A percentile compares a stretch with the other conserved stretches of the same genome.
These are phyloP conservation scores for Phytophthora citrophthora DNA, from an alignment of 352 stramenopile species.

Conservation along the genomic window DNA sequence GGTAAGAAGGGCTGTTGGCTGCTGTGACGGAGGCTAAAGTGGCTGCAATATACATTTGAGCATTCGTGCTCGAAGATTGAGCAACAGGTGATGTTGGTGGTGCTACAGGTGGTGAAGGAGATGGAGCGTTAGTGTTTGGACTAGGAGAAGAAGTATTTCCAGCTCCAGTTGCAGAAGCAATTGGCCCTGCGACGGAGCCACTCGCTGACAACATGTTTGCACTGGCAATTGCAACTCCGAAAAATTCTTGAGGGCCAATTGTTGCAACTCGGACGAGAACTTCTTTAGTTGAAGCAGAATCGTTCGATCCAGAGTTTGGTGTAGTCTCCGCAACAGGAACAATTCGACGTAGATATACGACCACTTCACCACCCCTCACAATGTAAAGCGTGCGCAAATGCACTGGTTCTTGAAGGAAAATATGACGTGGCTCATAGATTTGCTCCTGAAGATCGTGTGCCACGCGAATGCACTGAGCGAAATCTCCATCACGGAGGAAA, in stretches of 20 bases:
- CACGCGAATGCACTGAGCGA: conserved; percentile 77
- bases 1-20: background rate
- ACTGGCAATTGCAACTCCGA: conserved; percentile 55
- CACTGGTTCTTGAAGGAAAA: conserved; percentile 61
- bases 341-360: conserved; percentile 56
- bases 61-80: conserved; percentile 7
- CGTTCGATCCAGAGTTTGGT: conserved; percentile 4
- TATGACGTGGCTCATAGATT: conserved; percentile 59
- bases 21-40: conserved; percentile 30
- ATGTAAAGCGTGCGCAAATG: conserved; percentile 70
- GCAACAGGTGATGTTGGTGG: conserved; percentile 9
- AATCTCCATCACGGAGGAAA: conserved; percentile 66
- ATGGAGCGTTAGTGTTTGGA: background rate
- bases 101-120: conserved; percentile 3
- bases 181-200: conserved; percentile 2
- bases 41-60: conserved; percentile 30
- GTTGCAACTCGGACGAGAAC: conserved; percentile 73
- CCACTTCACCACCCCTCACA: conserved; percentile 72
- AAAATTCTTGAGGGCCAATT: conserved; percentile 76
- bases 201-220: conserved; percentile 31
- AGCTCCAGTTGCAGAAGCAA: conserved; percentile 6
- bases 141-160: background rate
- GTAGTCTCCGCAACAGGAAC: conserved; percentile 22
- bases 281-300: conserved; percentile 19
- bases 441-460: conserved; percentile 70